These are phyloP conservation scores for Fraxinus greggii DNA, from an alignment of 305 asterid species.

Conservation along the genomic window DNA sequence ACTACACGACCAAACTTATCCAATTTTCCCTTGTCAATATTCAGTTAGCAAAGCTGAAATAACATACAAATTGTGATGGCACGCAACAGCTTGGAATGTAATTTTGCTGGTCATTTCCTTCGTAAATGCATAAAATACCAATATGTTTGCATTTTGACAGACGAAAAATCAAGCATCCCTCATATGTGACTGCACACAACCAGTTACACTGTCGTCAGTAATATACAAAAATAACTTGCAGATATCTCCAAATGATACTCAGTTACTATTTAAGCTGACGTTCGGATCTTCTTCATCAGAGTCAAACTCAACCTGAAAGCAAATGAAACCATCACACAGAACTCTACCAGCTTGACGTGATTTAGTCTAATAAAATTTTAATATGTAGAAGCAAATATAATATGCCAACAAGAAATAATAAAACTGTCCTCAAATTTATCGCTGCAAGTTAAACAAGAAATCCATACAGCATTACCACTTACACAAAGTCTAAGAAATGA, in stretches of 20 bases:
- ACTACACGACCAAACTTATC: not conserved
- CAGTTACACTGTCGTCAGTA: not conserved
- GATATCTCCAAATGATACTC: not conserved
- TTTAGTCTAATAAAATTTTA: constrained; percentile 3
- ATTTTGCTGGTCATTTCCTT: not conserved
- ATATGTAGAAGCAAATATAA: not conserved
- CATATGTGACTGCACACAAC: not conserved
- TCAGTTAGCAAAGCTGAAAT: not conserved
- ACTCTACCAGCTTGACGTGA: constrained; percentile 1
- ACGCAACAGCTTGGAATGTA: not conserved
- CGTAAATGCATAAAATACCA: not conserved
- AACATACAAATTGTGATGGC: not conserved
- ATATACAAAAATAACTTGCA: not conserved
- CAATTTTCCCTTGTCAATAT: not conserved
- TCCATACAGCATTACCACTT: not conserved
- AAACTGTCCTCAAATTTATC: not conserved
- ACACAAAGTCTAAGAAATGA: not conserved
- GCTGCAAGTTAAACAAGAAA: not conserved
- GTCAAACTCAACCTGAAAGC: constrained; percentile 72
- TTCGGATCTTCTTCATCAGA: constrained; percentile 88
- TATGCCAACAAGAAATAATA: not conserved
- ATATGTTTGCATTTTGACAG: not conserved
- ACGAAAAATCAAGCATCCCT: not conserved
- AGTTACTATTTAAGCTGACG: constrained; percentile 31
- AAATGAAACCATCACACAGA: constrained; percentile 17